Percentiles rank a stretch among this genome's conserved stretches.
These are phyloP conservation scores for Ophiostoma perfectum DNA, from an alignment of 2,329 filamentous ascomycete species.

Conservation along the genomic window DNA sequence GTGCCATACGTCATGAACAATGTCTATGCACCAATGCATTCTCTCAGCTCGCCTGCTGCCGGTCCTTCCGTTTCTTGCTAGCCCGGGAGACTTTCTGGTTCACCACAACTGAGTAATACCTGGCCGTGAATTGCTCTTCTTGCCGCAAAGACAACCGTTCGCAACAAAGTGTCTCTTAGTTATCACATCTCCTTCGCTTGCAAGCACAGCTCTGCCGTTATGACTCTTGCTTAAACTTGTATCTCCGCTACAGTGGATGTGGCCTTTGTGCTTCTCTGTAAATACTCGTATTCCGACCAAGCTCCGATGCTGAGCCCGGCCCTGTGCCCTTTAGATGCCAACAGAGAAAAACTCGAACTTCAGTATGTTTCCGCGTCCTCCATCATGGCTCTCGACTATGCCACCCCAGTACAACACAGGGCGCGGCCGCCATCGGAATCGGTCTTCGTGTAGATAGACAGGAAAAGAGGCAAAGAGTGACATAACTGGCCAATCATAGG, in stretches of 20 bases:
- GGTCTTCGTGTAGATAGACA: not conserved
- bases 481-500: not conserved
- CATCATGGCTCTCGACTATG: not conserved
- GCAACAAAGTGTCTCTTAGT: too few relatives aligned
- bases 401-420: not conserved
- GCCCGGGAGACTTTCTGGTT: not conserved
- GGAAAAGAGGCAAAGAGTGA: not conserved
- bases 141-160: not conserved
- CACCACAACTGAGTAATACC: too few relatives aligned
- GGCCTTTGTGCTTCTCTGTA: not conserved
- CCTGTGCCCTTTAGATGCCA: not conserved
- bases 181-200: too few relatives aligned
- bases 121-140: too few relatives aligned
- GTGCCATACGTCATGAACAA: not conserved
- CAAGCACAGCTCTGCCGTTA: too few relatives aligned
- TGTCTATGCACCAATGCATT: not conserved
- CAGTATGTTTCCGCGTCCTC: too few relatives aligned
- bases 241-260: not conserved
- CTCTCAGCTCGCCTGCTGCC: not conserved
- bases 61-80: not conserved
- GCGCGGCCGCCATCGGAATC: conserved; percentile 3
- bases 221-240: not conserved
- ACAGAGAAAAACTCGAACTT: too few relatives aligned
- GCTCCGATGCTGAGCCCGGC: not conserved
- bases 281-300: not conserved